These are phyloP conservation scores for Vicia faba DNA, from an alignment of 306 rosid species.

Conservation along the genomic window DNA sequence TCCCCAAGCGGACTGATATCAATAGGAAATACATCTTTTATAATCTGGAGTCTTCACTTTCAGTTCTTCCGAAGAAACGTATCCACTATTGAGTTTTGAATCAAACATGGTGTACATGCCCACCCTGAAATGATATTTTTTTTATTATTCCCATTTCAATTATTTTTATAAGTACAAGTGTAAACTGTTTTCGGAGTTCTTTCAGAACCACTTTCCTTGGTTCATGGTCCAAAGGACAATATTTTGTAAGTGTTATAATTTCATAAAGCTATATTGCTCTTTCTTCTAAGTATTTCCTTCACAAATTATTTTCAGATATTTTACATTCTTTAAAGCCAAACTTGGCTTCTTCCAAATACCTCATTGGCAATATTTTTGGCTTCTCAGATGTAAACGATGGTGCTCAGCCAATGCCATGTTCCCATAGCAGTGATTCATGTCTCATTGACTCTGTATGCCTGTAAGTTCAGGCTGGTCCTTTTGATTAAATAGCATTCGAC, in stretches of 20 bases:
- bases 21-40: conserved; percentile 60
- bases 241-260: conserved; percentile 23
- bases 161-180: conserved; percentile 8
- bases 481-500: conserved; percentile 5
- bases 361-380: conserved; percentile 61
- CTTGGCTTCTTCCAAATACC: conserved; percentile 50
- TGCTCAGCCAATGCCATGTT: conserved; percentile 43
- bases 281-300: conserved; percentile 46
- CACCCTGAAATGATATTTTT: conserved; percentile 5
- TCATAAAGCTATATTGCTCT: conserved; percentile 7
- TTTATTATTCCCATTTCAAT: conserved; percentile 21
- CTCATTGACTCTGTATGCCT: conserved; percentile 53
- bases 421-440: conserved; percentile 44
- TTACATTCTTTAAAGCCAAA: conserved; percentile 64
- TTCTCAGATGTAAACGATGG: conserved; percentile 42
- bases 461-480: conserved; percentile 53
- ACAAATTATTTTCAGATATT: conserved; percentile 58
- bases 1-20: conserved; percentile 52
- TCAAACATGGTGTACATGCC: neutral
- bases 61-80: conserved; percentile 65
- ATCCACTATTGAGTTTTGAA: conserved; percentile 48
- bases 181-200: conserved; percentile 13
- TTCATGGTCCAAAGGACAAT: conserved; percentile 11
- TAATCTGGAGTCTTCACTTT: conserved; percentile 51
- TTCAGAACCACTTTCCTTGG: conserved; percentile 10